These are phyloP conservation scores for Boletus tylopilopsis DNA, from an alignment of 768 basidiomycete species.

Conservation along the genomic window DNA sequence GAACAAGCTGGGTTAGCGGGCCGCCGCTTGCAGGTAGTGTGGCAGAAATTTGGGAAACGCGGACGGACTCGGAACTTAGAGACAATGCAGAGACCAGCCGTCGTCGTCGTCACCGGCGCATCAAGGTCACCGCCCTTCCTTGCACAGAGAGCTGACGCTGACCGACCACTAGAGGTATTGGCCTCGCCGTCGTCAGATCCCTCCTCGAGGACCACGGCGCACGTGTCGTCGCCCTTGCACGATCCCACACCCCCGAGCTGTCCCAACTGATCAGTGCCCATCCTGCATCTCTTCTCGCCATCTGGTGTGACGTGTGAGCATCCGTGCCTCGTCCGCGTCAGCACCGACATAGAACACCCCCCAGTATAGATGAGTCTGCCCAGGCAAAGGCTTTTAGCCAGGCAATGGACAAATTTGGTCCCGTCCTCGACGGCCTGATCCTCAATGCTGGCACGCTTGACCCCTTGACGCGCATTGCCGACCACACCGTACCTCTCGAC, in stretches of 20 bases:
- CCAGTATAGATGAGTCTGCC: slow-evolving; percentile 57
- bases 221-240: slow-evolving; percentile 73
- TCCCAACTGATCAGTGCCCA: slow-evolving; percentile 42
- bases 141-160: not conserved
- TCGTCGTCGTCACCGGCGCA: slow-evolving; percentile 81
- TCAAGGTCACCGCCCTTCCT: slow-evolving; percentile 50
- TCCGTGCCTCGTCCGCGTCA: not conserved
- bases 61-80: slow-evolving; percentile 24
- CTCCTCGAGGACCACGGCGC: slow-evolving; percentile 61
- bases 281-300: slow-evolving; percentile 41
- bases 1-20: not conserved
- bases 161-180: slow-evolving; percentile 69
- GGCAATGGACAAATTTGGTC: slow-evolving; percentile 51
- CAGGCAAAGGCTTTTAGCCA: slow-evolving; percentile 53
- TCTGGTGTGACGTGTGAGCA: slow-evolving; percentile 77
- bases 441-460: slow-evolving; percentile 82
- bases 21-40: slow-evolving; percentile 10
- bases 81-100: slow-evolving; percentile 34
- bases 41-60: no score
- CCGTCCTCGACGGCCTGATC: slow-evolving; percentile 67
- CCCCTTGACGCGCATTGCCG: slow-evolving; percentile 59
- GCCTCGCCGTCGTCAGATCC: slow-evolving; percentile 69
- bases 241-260: slow-evolving; percentile 66
- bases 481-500: slow-evolving; percentile 45
- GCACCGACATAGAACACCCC: not conserved